phyloP scores from a whole-genome alignment of 2,329 filamentous ascomycete species.

The Nothomitra cinnamomea region DNA sequence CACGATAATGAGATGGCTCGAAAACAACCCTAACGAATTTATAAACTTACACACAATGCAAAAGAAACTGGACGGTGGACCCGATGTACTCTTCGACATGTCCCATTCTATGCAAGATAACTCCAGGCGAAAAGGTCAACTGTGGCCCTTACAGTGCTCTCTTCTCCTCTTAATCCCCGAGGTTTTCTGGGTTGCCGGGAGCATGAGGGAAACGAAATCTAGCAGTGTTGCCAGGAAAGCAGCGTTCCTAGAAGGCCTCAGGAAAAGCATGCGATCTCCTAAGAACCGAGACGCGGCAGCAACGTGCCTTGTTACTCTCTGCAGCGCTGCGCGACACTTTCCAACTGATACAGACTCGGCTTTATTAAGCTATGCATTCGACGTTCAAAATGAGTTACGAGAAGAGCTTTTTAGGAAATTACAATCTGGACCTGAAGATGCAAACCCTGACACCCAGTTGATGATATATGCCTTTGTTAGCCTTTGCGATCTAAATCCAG shows the following conservation, averaged over 20 bases:
- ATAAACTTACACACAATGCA: conserved; percentile 43
- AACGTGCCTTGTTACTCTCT: conserved; percentile 45
- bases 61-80: conserved; percentile 44
- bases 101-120: conserved; percentile 43
- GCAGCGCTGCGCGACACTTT: conserved; percentile 48
- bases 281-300: conserved; percentile 42
- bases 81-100: conserved; percentile 55
- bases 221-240: conserved; percentile 48
- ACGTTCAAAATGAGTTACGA: conserved; percentile 51
- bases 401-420: conserved; percentile 43
- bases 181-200: conserved; percentile 52
- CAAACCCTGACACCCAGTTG: conserved; percentile 42
- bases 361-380: conserved; percentile 48
- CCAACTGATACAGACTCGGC: conserved; percentile 44
- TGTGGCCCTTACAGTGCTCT: conserved; percentile 46
- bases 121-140: conserved; percentile 34
- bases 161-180: conserved; percentile 48
- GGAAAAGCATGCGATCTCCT: conserved; percentile 44
- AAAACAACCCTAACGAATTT: conserved; percentile 47
- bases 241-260: conserved; percentile 43
- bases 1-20: conserved; percentile 47
- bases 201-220: conserved; percentile 45
- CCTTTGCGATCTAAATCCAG: conserved; percentile 43
- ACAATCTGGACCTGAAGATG: conserved; percentile 25
- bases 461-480: conserved; percentile 52